Conservation (phyloP, 441 rosid species). For the Gossypium lobatum region DNA sequence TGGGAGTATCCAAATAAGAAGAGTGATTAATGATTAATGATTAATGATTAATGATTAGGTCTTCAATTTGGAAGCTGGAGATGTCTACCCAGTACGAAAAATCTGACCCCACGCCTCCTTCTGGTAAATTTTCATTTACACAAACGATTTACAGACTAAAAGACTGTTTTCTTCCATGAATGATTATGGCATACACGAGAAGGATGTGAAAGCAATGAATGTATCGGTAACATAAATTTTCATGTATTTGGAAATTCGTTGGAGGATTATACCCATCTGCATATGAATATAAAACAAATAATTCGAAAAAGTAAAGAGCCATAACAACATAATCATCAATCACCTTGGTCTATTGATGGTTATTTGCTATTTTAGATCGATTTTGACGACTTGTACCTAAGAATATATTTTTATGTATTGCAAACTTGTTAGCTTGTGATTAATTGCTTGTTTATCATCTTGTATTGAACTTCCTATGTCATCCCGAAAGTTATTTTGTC, state of each 20-base stretch:
- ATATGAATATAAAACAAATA: no score
- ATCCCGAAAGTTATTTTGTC: neutral
- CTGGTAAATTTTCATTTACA: constrained; percentile 28
- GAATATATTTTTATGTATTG: no score
- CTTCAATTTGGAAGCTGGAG: constrained; percentile 27
- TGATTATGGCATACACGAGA: neutral
- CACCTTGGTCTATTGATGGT: no score
- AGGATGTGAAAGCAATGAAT: neutral
- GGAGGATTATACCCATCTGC: neutral
- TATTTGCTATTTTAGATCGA: no score
- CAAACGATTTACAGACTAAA: neutral
- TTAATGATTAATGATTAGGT: constrained; percentile 26
- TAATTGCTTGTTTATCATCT: no score
- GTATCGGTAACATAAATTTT: neutral
- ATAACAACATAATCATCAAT: no score
- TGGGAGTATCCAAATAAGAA: constrained; percentile 24
- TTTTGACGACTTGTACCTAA: no score
- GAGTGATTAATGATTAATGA: constrained; percentile 17
- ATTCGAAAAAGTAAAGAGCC: no score
- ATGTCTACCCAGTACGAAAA: constrained; percentile 53
- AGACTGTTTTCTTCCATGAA: neutral
- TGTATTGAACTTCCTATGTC: neutral
- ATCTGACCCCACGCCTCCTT: constrained; percentile 28
- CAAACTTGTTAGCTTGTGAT: no score
- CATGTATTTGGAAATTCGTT: no score